These are phyloP conservation scores for Anthracocystis setariae DNA, from an alignment of 1,284 basidiomycete genomes.

Conservation along the genomic window DNA sequence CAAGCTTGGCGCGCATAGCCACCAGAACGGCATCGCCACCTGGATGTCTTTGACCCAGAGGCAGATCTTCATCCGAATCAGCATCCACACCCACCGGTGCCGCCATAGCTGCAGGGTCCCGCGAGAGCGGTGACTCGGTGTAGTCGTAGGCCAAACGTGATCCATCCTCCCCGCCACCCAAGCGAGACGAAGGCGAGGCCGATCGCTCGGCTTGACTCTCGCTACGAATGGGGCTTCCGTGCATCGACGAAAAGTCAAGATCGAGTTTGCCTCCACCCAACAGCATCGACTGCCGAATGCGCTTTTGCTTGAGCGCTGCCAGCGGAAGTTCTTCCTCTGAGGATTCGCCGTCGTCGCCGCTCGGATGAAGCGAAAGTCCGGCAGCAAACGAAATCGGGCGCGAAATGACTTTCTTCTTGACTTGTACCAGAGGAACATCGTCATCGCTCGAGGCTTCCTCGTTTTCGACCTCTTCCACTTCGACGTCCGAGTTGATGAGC, in stretches of 20 bases:
- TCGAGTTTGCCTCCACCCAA: slow-evolving; percentile 48
- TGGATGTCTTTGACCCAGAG: slow-evolving; percentile 52
- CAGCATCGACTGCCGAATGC: slow-evolving; percentile 35
- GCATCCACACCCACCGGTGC: slow-evolving; percentile 19
- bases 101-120: background rate
- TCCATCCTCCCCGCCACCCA: slow-evolving; percentile 11
- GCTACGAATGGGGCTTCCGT: slow-evolving; percentile 3
- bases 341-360: slow-evolving; percentile 30
- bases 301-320: slow-evolving; percentile 55
- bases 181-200: slow-evolving; percentile 12
- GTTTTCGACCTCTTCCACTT: slow-evolving; percentile 13
- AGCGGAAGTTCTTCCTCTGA: slow-evolving; percentile 58
- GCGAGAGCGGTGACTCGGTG: slow-evolving; percentile 6
- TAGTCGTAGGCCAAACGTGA: background rate
- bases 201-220: slow-evolving; percentile 6
- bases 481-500: slow-evolving; percentile 46
- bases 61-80: slow-evolving; percentile 60
- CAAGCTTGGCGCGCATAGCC: slow-evolving; percentile 19
- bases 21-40: slow-evolving; percentile 36
- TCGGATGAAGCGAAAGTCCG: slow-evolving; percentile 18
- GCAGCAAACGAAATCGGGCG: slow-evolving; percentile 41
- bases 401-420: slow-evolving; percentile 48
- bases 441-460: slow-evolving; percentile 47
- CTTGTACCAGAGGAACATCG: slow-evolving; percentile 53
- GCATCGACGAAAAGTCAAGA: slow-evolving; percentile 40